Percentiles rank a stretch among this genome's conserved stretches.
Evolutionary conservation across 2,329 filamentous ascomycete species (phyloP).

Genomic region (Cryphonectria japonica): DNA sequence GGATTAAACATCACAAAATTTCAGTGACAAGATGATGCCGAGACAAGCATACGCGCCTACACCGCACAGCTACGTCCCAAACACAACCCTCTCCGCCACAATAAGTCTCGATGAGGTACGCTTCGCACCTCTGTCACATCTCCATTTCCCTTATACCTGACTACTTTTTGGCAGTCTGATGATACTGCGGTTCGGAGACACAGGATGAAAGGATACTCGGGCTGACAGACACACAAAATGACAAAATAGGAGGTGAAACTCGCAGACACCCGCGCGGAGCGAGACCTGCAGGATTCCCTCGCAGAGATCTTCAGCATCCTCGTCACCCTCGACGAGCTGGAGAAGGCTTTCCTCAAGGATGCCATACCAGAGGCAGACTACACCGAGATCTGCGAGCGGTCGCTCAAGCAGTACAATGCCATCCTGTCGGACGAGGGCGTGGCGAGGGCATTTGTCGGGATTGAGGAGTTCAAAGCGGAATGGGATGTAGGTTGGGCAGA

Average conservation of each 20-base stretch:
- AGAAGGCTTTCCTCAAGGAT: conserved; percentile 96
- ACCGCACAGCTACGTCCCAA: conserved; percentile 89
- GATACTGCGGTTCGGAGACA: conserved; percentile 14
- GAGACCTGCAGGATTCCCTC: conserved; percentile 92
- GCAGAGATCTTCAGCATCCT: conserved; percentile 98
- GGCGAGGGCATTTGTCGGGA: conserved; percentile 80
- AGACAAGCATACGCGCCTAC: conserved; percentile 83
- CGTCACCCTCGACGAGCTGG: conserved; percentile 89
- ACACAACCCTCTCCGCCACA: conserved; percentile 78
- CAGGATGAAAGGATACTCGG: not conserved
- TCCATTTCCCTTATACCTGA: no score
- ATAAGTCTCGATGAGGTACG: conserved; percentile 90
- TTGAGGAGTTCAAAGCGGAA: conserved; percentile 88
- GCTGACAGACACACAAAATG: not conserved
- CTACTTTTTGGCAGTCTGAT: no score
- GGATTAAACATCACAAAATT: not conserved
- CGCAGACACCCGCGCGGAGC: conserved; percentile 81
- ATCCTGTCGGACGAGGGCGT: conserved; percentile 90
- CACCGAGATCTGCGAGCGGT: conserved; percentile 91
- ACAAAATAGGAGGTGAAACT: conserved; percentile 82
- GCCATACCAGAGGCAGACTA: conserved; percentile 90
- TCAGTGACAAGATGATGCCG: conserved; percentile 49
- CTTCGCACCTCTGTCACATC: not conserved
- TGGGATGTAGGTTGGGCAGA: conserved; percentile 74
- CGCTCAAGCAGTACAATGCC: conserved; percentile 96